These are phyloP conservation scores for Quercus dentata DNA, from an alignment of 306 rosid genomes.

Conservation along the genomic window DNA sequence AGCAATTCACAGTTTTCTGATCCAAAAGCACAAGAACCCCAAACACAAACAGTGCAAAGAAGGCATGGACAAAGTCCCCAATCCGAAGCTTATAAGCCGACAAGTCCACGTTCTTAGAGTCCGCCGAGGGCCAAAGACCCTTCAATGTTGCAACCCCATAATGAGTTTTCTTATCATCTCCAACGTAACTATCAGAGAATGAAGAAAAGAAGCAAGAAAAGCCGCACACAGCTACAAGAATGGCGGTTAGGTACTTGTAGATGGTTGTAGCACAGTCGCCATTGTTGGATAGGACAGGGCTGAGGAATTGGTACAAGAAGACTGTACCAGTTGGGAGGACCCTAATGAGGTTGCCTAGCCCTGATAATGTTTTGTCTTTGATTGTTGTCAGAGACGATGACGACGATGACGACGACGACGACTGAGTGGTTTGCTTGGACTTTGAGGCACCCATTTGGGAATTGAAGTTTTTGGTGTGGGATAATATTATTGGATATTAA, in stretches of 20 bases:
- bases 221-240: conserved; percentile 40
- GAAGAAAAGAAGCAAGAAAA: conserved; percentile 63
- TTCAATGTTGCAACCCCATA: conserved; percentile 49
- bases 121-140: conserved; percentile 73
- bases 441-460: conserved; percentile 19
- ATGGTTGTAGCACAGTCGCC: conserved; percentile 52
- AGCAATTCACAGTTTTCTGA: conserved; percentile 52
- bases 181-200: conserved; percentile 81
- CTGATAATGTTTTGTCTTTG: conserved; percentile 27
- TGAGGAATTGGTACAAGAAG: conserved; percentile 72
- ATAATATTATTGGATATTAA: not conserved
- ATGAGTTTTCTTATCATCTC: conserved; percentile 47
- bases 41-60: conserved; percentile 49
- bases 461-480: not conserved
- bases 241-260: conserved; percentile 47
- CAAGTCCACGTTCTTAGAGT: conserved; percentile 30
- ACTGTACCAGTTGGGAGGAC: conserved; percentile 83
- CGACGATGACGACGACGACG: no score
- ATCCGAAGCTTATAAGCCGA: conserved; percentile 44
- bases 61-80: conserved; percentile 73
- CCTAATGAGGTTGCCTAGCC: conserved; percentile 61
- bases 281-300: conserved; percentile 59
- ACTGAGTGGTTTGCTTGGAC: not conserved
- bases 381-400: not conserved
- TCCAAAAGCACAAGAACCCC: conserved; percentile 48